Base-by-base conservation (phyloP, 805 yeast genomes). In the Huiozyma sinensis region DNA sequence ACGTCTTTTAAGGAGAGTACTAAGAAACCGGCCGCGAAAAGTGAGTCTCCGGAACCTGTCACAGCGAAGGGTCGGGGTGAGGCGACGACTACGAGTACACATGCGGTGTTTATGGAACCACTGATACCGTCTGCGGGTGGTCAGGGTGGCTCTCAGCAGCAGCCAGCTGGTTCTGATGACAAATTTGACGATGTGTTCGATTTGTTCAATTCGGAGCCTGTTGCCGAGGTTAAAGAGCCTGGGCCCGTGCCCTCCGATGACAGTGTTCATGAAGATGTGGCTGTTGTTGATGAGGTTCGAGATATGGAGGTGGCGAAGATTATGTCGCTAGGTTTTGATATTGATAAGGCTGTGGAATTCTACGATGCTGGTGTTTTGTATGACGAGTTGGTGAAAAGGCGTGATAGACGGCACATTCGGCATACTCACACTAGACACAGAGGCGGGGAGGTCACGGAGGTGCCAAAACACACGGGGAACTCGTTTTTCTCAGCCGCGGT, bases 251-350 rank as follows among this genome's bases (percentile, higher is more conserved):
- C 38, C 9, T 24, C 38, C 10, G n/a, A 32, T 10, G 34, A 32
- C 2, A n/a, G n/a, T 4, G 34, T 10, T n/a, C 28, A 30, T 30
- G 35, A 12, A 8, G 28, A 11, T 33, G 49, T 13, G 28, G 38
- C 4, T 10, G 32, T 34, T 5, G 58, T 58, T 4, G 65, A 61
- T 44, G 65, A 61, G 41, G 58, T 59, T 2, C 56, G 48, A 41
- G 66, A 61, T 46, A 58, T 60, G 64, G 65, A 61, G 44, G 52
- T 61, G 8, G 65, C 66, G 1, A 52, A 49, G 41, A 41, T 61
- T 39, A 61, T 61, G 66, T 61, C 66, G 0, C 45, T 61, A 38
- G 63, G 57, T 4, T 38, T 54, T 5, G 39, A 55, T 3, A 48
- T 57, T 10, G 54, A 54, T 4, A 43, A 50, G 39, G 60, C 66